phyloP scores from a whole-genome alignment of 1,139 yeast species.

The Sugiyamaella japonica region DNA sequence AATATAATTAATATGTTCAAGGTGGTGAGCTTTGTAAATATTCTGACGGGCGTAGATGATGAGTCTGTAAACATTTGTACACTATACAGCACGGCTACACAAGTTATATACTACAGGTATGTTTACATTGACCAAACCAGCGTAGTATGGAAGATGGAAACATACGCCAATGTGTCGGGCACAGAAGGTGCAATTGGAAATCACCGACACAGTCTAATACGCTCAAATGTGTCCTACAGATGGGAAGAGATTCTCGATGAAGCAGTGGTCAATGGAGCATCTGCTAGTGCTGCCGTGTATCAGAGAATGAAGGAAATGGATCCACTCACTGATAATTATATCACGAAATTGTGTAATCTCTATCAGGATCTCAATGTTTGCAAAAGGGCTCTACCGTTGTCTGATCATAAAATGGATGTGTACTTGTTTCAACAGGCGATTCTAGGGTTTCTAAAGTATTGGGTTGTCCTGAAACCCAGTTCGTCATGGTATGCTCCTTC shows the following conservation, averaged over 20 bases:
- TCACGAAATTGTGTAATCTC: neutral
- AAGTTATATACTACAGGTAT: too few species aligned
- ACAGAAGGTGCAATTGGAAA: neutral
- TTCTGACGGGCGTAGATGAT: too few species aligned
- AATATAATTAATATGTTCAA: neutral
- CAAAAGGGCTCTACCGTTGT: too few species aligned
- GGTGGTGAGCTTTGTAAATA: too few species aligned
- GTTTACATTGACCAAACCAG: too few species aligned
- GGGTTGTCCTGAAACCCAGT: constrained; percentile 2
- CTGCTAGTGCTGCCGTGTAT: neutral
- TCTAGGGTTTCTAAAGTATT: neutral
- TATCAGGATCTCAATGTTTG: neutral
- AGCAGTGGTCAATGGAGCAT: constrained; percentile 2
- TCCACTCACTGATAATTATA: neutral
- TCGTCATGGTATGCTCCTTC: neutral
- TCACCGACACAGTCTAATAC: neutral
- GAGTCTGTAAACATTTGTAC: too few species aligned
- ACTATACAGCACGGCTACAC: too few species aligned
- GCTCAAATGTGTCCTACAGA: neutral
- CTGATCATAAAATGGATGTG: neutral
- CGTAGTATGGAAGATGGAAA: neutral
- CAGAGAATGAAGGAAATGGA: constrained; percentile 1
- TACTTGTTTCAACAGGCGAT: neutral
- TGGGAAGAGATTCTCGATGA: constrained; percentile 4
- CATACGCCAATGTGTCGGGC: neutral